These are phyloP conservation scores for Penicillium cinerascens DNA, from an alignment of 495 filamentous ascomycete species.

Conservation along the genomic window DNA sequence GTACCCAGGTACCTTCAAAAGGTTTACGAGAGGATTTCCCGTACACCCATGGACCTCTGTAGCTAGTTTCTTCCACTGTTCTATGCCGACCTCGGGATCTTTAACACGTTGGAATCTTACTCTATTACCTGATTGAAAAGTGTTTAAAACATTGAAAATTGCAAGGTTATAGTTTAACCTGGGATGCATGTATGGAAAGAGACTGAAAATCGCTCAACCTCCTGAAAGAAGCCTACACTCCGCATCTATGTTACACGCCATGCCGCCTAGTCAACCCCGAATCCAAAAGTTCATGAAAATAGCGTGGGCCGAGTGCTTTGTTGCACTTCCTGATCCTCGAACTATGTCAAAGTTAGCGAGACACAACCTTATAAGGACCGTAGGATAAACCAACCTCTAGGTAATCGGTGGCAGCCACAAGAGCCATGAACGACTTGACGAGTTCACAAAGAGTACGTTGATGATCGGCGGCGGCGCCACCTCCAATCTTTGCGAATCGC, in stretches of 20 bases:
- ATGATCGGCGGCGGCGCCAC: conserved; percentile 35
- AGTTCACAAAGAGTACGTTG: conserved; percentile 46
- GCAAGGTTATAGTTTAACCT: neutral
- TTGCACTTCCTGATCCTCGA: conserved; percentile 41
- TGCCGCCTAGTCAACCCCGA: neutral
- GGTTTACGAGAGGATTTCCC: no score
- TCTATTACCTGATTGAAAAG: neutral
- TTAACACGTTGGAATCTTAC: no score
- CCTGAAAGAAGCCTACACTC: conserved; percentile 14
- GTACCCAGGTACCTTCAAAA: no score
- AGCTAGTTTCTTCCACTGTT: no score
- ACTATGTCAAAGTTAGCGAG: conserved; percentile 22
- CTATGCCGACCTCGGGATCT: no score
- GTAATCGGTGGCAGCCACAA: conserved; percentile 59
- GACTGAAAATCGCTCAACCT: conserved; percentile 17
- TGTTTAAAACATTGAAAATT: neutral
- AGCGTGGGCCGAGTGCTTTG: conserved; percentile 28
- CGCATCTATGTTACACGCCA: conserved; percentile 20
- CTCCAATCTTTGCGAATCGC: conserved; percentile 75
- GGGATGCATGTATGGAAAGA: conserved; percentile 4
- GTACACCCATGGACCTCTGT: no score
- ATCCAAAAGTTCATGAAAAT: conserved; percentile 34
- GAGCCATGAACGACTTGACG: conserved; percentile 57
- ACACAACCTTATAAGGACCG: neutral
- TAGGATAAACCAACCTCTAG: conserved; percentile 48